These are phyloP conservation scores for Coniochaeta sp. DNA, from an alignment of 2,329 filamentous ascomycete genomes.

Conservation along the genomic window DNA sequence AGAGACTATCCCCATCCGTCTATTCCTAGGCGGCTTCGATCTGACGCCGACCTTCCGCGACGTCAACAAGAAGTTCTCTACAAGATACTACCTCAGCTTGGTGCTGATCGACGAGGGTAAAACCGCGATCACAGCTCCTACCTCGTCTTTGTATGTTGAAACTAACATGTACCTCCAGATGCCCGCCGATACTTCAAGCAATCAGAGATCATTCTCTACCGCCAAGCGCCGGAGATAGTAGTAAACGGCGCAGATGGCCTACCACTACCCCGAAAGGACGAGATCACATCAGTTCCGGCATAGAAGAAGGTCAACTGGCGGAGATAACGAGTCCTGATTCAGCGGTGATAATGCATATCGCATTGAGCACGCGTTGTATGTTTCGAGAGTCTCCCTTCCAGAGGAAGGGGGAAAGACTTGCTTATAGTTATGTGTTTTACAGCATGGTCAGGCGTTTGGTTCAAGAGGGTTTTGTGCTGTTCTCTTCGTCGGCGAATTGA, in stretches of 20 bases:
- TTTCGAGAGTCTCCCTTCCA: background rate
- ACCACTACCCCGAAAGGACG: constrained; percentile 36
- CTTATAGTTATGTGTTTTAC: background rate
- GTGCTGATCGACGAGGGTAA: constrained; percentile 91
- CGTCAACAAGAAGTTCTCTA: constrained; percentile 99
- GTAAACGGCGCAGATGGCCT: constrained; percentile 30
- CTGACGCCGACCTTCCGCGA: constrained; percentile 96
- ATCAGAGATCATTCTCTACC: constrained; percentile 93
- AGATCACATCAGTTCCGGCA: constrained; percentile 33
- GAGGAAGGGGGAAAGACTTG: background rate
- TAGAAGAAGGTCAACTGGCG: constrained; percentile 6
- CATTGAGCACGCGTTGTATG: background rate
- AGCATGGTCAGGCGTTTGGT: constrained; percentile 15
- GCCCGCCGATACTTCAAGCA: constrained; percentile 98
- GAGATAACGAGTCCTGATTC: background rate
- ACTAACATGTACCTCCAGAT: constrained; percentile 44
- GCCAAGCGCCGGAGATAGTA: constrained; percentile 59
- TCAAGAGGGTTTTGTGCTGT: background rate
- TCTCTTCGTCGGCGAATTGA: background rate
- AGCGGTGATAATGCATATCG: background rate
- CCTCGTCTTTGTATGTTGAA: background rate
- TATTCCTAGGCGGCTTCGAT: constrained; percentile 97
- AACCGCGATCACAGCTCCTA: constrained; percentile 12
- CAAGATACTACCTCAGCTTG: constrained; percentile 91
- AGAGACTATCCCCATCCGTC: constrained; percentile 88